Base-by-base conservation (phyloP, 176 grass and related monocot species). In the Carex pumila region DNA sequence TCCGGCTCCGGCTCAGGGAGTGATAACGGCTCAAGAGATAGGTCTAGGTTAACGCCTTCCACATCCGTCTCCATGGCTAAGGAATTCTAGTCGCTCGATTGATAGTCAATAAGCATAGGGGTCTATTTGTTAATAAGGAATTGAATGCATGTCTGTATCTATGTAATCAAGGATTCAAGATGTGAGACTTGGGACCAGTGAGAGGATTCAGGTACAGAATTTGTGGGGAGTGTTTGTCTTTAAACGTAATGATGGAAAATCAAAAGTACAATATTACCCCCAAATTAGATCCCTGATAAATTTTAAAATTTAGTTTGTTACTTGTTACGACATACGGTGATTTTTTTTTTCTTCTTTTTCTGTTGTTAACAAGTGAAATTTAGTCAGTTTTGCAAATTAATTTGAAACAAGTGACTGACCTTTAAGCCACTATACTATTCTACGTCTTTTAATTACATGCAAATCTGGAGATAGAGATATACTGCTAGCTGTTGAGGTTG, bases 11-110 rank as follows among this genome's bases (percentile, higher is more conserved):
- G 88, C 39, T 65, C 62, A 3, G 17, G 68, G 1, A 43, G 65
- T 12, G 72, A 80, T 1, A 88, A 88, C 66, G 85, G 36, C 79
- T 79, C 83, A 19, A 90, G 90, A 55, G 88, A 85, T 67, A 95
- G 88, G 15, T 89, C 85, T 56, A 95, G 86, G 85, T 63, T 89
- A 3, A 92, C 78, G 34, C 85, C 86, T 22, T 19, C 68, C 39
- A 45, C 37, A 21, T 47, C 39, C 0, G 68, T 21, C 1, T 71
- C 68, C 68, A 71, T 71, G 39, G 39, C 39, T 8, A 47, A 19
- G 18, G 3, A 11, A 12, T 49, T 71, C 2, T n/a, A 21, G 39
- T 71, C 2, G 39, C 68, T 50, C 2, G 47, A 50, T 71, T 3
- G 18, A n/a, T 17, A 45, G 39, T 21, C 47, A 71, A 71, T n/a